Evolutionary conservation across 1,284 basidiomycete genomes (phyloP).

Genomic region (Fistulinella cinereoalba): DNA sequence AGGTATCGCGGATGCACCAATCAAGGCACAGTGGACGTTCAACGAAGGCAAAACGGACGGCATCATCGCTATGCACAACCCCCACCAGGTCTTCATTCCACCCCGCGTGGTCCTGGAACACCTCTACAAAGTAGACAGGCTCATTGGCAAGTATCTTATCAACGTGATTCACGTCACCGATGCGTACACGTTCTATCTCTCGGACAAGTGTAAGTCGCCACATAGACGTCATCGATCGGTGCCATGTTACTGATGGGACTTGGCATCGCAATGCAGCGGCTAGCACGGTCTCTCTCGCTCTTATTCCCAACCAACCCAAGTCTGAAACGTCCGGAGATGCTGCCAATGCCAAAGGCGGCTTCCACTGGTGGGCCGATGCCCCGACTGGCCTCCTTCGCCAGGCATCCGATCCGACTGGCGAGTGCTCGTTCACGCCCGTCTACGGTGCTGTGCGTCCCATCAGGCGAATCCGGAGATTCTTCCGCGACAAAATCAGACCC

Average conservation of each 20-base stretch:
- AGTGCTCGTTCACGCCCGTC: slow-evolving; percentile 11
- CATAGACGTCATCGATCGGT: not conserved
- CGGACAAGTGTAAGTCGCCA: slow-evolving; percentile 20
- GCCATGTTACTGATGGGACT: not conserved
- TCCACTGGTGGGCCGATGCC: slow-evolving; percentile 8
- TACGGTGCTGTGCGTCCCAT: slow-evolving; percentile 5
- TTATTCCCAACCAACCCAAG: not conserved
- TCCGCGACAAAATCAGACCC: slow-evolving; percentile 7
- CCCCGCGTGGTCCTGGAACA: slow-evolving; percentile 12
- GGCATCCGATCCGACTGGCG: slow-evolving; percentile 1
- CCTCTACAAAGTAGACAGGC: slow-evolving; percentile 19
- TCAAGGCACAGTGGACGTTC: slow-evolving; percentile 23
- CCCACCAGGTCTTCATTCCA: slow-evolving; percentile 21
- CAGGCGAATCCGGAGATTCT: slow-evolving; percentile 5
- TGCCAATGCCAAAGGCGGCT: not conserved
- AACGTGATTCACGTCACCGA: slow-evolving; percentile 18
- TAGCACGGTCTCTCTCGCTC: slow-evolving; percentile 16
- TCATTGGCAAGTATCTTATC: slow-evolving; percentile 21
- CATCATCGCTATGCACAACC: slow-evolving; percentile 21
- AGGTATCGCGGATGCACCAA: slow-evolving; percentile 6
- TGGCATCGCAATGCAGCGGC: not conserved
- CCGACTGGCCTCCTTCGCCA: slow-evolving; percentile 9
- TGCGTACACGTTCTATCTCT: slow-evolving; percentile 28
- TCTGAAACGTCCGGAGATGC: too few species aligned
- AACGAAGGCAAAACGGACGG: slow-evolving; percentile 17